Conservation (phyloP, 495 filamentous ascomycete species). For the Aspergillus avenaceus region DNA sequence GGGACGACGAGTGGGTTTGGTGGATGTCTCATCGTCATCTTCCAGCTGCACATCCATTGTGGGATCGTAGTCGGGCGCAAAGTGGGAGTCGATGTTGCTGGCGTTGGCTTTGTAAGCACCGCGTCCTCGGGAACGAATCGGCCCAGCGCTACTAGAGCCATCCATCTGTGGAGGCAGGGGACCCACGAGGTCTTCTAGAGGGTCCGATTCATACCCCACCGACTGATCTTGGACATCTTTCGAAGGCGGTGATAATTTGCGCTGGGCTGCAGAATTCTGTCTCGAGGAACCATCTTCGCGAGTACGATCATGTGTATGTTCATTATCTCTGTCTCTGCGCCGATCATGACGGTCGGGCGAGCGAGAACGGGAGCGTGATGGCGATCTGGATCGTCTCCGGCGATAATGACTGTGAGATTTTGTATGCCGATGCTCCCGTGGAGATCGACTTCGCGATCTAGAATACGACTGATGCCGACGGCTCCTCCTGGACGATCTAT, state of each 20-base stretch:
- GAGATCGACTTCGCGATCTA: slow-evolving; percentile 33
- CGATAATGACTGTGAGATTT: slow-evolving; percentile 20
- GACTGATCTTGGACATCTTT: slow-evolving; percentile 1
- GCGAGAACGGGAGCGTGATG: slow-evolving; percentile 27
- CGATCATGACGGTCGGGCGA: slow-evolving; percentile 14
- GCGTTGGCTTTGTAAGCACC: slow-evolving; percentile 52
- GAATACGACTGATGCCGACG: slow-evolving; percentile 28
- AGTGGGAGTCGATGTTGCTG: slow-evolving; percentile 76
- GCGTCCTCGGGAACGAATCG: slow-evolving; percentile 68
- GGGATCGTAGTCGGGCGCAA: slow-evolving; percentile 75
- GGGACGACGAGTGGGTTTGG: slow-evolving; percentile 30
- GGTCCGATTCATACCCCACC: slow-evolving; percentile 59
- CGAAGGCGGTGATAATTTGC: not conserved
- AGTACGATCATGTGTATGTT: slow-evolving; percentile 1
- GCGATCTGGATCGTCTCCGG: slow-evolving; percentile 21
- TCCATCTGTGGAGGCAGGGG: slow-evolving; percentile 60
- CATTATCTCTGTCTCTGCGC: slow-evolving; percentile 7
- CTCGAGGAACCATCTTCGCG: slow-evolving; percentile 10
- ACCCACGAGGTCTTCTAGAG: slow-evolving; percentile 75
- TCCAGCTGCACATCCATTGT: slow-evolving; percentile 58
- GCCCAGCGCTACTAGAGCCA: slow-evolving; percentile 10
- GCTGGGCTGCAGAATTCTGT: not conserved
- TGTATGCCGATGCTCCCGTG: slow-evolving; percentile 17
- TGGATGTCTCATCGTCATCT: slow-evolving; percentile 35
- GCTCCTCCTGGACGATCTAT: slow-evolving; percentile 16